These are phyloP conservation scores for Panellus pusillus DNA, from an alignment of 768 basidiomycete species.

Conservation along the genomic window DNA sequence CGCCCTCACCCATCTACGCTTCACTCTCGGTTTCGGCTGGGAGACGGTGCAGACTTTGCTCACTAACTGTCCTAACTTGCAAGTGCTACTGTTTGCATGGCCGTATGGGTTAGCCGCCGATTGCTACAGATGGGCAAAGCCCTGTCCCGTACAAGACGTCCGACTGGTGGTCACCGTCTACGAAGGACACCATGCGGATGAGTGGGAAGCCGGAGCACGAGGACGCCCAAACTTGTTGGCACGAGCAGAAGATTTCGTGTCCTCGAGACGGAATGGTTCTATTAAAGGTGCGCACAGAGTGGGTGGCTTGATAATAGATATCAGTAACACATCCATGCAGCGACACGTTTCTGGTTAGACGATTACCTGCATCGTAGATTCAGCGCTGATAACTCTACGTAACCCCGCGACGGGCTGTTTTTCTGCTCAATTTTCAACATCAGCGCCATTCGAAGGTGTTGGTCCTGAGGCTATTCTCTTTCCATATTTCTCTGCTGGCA, in stretches of 20 bases:
- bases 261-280: too few relatives aligned
- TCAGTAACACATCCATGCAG: too few relatives aligned
- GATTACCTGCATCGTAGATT: neutral
- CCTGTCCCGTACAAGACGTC: neutral
- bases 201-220: neutral
- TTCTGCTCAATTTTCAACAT: too few relatives aligned
- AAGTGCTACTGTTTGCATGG: neutral
- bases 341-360: neutral
- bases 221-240: too few relatives aligned
- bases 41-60: neutral
- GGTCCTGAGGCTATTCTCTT: too few relatives aligned
- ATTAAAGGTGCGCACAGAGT: too few relatives aligned
- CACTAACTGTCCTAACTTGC: neutral
- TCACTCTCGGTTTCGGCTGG: neutral
- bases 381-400: neutral
- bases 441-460: too few relatives aligned
- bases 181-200: neutral
- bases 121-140: neutral
- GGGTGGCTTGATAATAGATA: too few relatives aligned
- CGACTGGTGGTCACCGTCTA: neutral
- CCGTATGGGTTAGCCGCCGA: neutral
- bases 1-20: neutral
- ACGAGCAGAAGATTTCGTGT: too few relatives aligned
- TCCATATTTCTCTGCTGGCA: too few relatives aligned
- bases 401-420: too few relatives aligned